phyloP scores from a whole-genome alignment of 345 rosid genomes.

The Leavenworthia alabamica region DNA sequence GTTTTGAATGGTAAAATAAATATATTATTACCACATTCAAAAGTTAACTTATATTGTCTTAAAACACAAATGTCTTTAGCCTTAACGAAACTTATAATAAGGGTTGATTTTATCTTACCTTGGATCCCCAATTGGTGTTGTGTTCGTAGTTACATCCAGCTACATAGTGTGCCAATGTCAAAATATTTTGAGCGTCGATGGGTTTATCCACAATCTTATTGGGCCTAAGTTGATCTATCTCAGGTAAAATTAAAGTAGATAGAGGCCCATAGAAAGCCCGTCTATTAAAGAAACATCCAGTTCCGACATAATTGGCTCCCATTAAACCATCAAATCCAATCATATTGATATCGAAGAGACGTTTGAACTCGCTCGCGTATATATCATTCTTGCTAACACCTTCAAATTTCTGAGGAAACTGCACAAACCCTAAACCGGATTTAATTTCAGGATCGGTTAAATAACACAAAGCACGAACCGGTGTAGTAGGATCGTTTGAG shows the following conservation, averaged over 20 bases:
- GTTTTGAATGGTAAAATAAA: not conserved
- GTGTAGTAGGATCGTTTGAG: conserved; percentile 60
- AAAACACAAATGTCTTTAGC: too few species aligned
- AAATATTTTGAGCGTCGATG: conserved; percentile 12
- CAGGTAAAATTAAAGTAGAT: conserved; percentile 15
- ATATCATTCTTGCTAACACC: conserved; percentile 48
- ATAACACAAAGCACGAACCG: conserved; percentile 45
- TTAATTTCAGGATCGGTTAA: conserved; percentile 30
- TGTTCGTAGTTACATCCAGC: conserved; percentile 48
- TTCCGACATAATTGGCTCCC: conserved; percentile 47
- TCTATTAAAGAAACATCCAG: conserved; percentile 54
- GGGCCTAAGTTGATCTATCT: conserved; percentile 35
- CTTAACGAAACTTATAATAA: too few species aligned
- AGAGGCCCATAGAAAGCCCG: conserved; percentile 49
- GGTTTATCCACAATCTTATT: conserved; percentile 18
- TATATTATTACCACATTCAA: not conserved
- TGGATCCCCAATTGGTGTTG: conserved; percentile 53
- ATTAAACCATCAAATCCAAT: conserved; percentile 44
- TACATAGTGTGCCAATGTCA: conserved; percentile 43
- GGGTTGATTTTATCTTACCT: conserved; percentile 31
- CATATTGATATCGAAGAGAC: conserved; percentile 32
- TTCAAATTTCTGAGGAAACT: conserved; percentile 59
- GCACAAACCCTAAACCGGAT: conserved; percentile 36
- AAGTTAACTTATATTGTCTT: too few species aligned
- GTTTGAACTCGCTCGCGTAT: conserved; percentile 37